Percentiles rank a stretch among this genome's conserved stretches.
phyloP scores from a whole-genome alignment of 495 filamentous ascomycete species.

The Trichoderma virens region DNA sequence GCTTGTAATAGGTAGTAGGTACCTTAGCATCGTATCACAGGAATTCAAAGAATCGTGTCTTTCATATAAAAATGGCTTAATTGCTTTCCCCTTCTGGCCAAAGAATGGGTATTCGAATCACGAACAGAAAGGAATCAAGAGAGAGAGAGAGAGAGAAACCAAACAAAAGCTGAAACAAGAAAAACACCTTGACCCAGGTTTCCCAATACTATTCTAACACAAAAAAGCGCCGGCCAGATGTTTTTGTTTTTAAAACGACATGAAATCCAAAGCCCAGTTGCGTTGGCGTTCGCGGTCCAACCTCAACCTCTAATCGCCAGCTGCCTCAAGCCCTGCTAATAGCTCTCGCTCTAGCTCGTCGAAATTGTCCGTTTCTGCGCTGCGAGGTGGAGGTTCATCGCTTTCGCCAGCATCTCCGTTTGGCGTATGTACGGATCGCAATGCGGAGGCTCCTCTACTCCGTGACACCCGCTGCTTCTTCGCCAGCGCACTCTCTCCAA shows the following conservation, averaged over 20 bases:
- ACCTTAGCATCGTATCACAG: no score
- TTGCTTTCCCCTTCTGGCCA: no score
- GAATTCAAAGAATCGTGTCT: no score
- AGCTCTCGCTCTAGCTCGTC: constrained; percentile 61
- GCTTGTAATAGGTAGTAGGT: no score
- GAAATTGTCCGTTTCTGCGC: constrained; percentile 23
- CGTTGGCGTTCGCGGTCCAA: not conserved
- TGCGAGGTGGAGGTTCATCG: not conserved
- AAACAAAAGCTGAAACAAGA: not conserved
- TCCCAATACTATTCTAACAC: not conserved
- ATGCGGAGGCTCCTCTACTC: constrained; percentile 16
- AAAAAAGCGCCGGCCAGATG: constrained; percentile 1
- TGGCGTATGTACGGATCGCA: constrained; percentile 28
- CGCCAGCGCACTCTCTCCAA: constrained; percentile 11
- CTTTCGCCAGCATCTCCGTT: not conserved
- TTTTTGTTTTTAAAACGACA: not conserved
- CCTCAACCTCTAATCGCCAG: not conserved
- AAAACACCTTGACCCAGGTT: not conserved
- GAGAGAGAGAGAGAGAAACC: no score
- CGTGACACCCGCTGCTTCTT: constrained; percentile 21
- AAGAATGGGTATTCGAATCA: no score
- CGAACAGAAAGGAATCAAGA: no score
- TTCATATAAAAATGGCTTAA: no score
- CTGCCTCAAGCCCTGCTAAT: constrained; percentile 55
- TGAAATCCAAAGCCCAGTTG: not conserved